Percentiles rank a stretch among this genome's conserved stretches.
These are phyloP conservation scores for Holtermannia corniformis DNA, from an alignment of 768 basidiomycete genomes.

Conservation along the genomic window DNA sequence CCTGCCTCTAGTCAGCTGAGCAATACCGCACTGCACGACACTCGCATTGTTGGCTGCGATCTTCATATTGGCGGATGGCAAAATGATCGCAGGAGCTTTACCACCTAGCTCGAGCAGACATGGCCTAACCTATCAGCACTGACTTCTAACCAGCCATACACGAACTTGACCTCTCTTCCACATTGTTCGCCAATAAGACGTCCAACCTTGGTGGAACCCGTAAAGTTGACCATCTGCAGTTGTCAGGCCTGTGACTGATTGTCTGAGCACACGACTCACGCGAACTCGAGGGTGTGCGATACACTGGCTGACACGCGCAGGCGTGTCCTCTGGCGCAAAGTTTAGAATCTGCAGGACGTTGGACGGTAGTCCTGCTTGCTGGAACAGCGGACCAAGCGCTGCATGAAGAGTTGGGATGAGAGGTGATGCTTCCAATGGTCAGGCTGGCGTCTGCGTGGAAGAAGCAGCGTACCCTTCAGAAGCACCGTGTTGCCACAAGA, in stretches of 20 bases:
- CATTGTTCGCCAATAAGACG: slow-evolving; percentile 36
- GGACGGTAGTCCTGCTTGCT: slow-evolving; percentile 52
- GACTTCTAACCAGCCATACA: background rate
- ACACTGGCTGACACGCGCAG: slow-evolving; percentile 18
- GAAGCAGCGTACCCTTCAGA: slow-evolving; percentile 16
- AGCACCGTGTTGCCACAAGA: slow-evolving; percentile 44
- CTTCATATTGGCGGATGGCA: slow-evolving; percentile 48
- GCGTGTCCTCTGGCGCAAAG: slow-evolving; percentile 19
- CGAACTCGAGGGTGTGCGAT: slow-evolving; percentile 19
- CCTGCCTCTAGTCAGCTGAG: slow-evolving; percentile 8
- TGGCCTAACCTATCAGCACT: slow-evolving; percentile 18
- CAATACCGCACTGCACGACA: background rate
- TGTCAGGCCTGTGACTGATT: background rate
- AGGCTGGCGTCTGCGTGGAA: background rate
- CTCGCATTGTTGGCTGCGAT: slow-evolving; percentile 48
- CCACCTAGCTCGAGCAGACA: slow-evolving; percentile 41
- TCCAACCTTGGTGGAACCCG: slow-evolving; percentile 39
- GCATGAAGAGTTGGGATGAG: slow-evolving; percentile 38
- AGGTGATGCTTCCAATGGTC: slow-evolving; percentile 24
- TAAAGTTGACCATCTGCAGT: slow-evolving; percentile 47
- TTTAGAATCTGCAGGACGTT: slow-evolving; percentile 50
- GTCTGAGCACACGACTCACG: slow-evolving; percentile 7
- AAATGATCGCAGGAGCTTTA: slow-evolving; percentile 42
- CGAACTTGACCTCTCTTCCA: slow-evolving; percentile 42
- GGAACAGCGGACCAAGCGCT: slow-evolving; percentile 39